phyloP scores from a whole-genome alignment of 331 rosid species.

The Erythrophleum ivorense region DNA sequence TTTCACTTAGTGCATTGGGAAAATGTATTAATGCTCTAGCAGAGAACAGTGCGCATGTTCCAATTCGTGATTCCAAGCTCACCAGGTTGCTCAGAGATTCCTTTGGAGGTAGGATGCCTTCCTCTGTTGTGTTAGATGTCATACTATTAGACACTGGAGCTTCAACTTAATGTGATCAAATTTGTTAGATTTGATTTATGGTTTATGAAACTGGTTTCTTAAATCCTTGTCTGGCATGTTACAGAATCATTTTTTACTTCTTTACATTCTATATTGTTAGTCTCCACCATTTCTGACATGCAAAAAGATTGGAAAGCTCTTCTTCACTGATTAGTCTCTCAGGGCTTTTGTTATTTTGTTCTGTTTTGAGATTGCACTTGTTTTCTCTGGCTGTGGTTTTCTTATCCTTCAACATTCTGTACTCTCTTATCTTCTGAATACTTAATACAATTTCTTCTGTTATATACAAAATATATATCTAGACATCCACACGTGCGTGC shows the following conservation, averaged over 20 bases:
- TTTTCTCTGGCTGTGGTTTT: neutral
- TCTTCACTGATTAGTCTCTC: neutral
- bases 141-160: neutral
- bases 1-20: slow-evolving; percentile 94
- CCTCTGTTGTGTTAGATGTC: slow-evolving; percentile 33
- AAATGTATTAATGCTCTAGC: slow-evolving; percentile 97
- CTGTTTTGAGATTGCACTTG: neutral
- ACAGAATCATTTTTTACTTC: neutral
- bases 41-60: slow-evolving; percentile 91
- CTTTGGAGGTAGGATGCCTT: slow-evolving; percentile 78
- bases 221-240: slow-evolving; percentile 34
- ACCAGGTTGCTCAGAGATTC: slow-evolving; percentile 96
- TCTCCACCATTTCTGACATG: neutral
- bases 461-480: neutral
- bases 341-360: neutral
- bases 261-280: slow-evolving; percentile 25
- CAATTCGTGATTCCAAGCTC: slow-evolving; percentile 98
- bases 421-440: neutral
- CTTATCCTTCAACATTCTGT: neutral
- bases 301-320: neutral
- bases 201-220: slow-evolving; percentile 28
- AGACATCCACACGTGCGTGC: neutral
- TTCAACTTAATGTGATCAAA: slow-evolving; percentile 17
- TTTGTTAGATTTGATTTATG: slow-evolving; percentile 33
- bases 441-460: neutral